Percentiles rank a stretch among this genome's conserved stretches.
phyloP scores from a whole-genome alignment of 2,329 filamentous ascomycete species.

The Phialemoniopsis sp. region DNA sequence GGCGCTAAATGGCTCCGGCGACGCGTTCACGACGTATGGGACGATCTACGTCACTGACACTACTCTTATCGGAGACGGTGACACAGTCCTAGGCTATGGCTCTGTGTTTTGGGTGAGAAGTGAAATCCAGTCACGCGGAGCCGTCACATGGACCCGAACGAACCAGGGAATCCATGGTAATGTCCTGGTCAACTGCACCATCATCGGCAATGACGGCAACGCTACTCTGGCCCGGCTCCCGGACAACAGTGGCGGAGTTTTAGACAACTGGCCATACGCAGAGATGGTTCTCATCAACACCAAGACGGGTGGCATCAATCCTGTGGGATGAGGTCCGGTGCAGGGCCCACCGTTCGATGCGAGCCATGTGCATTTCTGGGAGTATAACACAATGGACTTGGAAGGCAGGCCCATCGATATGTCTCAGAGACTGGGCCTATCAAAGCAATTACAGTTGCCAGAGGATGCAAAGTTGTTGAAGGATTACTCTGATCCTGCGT shows the following conservation, averaged over 20 bases:
- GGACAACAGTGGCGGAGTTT: constrained; percentile 3
- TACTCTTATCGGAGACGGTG: constrained; percentile 5
- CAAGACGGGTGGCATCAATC: constrained; percentile 1
- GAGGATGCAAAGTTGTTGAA: background rate
- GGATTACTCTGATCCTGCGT: constrained; percentile 2
- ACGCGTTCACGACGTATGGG: constrained; percentile 6
- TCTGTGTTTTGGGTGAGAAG: constrained; percentile 4
- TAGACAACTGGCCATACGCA: constrained; percentile 4
- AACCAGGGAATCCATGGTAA: constrained; percentile 4
- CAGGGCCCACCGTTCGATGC: constrained; percentile 2
- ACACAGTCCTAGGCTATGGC: constrained; percentile 6
- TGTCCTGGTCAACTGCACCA: constrained; percentile 6
- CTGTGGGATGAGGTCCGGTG: constrained; percentile 4
- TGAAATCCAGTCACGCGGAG: background rate
- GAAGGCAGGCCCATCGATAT: constrained; percentile 3
- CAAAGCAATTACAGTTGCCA: constrained; percentile 3
- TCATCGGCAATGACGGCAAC: constrained; percentile 2
- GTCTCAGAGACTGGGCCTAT: constrained; percentile 1
- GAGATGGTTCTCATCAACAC: constrained; percentile 6
- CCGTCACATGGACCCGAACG: constrained; percentile 5
- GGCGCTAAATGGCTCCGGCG: constrained; percentile 6
- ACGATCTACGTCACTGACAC: constrained; percentile 3
- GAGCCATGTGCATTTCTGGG: constrained; percentile 5
- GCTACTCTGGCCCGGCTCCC: constrained; percentile 4
- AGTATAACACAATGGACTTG: constrained; percentile 7